Conservation (phyloP, 2,329 filamentous ascomycete species). For the Cercospora zeina region DNA sequence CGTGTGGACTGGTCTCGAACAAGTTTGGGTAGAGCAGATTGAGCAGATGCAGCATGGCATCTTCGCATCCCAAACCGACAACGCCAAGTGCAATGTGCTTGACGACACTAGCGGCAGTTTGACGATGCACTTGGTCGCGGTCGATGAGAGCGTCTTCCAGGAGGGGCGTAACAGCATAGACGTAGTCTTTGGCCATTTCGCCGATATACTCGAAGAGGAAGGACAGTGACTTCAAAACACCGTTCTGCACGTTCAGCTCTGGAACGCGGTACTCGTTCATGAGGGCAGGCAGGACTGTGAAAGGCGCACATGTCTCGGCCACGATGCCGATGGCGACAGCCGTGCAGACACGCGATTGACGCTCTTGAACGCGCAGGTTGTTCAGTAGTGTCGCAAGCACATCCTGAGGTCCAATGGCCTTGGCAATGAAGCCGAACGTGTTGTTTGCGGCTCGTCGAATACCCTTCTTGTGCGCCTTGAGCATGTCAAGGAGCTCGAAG, state of each 20-base stretch:
- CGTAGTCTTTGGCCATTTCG: constrained; percentile 98
- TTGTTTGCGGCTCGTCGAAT: constrained; percentile 98
- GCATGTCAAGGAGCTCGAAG: constrained; percentile 97
- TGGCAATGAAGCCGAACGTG: constrained; percentile 98
- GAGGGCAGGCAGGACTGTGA: constrained; percentile 94
- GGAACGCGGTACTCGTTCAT: constrained; percentile 99
- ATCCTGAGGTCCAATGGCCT: constrained; percentile 97
- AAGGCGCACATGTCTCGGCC: constrained; percentile 95
- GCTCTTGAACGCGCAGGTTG: constrained; percentile 94
- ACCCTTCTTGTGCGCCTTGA: constrained; percentile 99
- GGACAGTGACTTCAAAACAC: constrained; percentile 92
- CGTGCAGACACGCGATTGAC: constrained; percentile 96
- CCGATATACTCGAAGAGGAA: constrained; percentile 99
- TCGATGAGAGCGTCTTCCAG: constrained; percentile 97
- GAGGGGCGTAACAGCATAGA: constrained; percentile 93
- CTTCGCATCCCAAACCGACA: constrained; percentile 95
- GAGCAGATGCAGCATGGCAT: constrained; percentile 96
- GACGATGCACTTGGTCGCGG: constrained; percentile 94
- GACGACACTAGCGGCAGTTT: constrained; percentile 93
- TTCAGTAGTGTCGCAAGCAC: constrained; percentile 93
- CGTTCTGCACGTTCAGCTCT: constrained; percentile 97
- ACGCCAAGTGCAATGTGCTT: constrained; percentile 97
- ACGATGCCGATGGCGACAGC: constrained; percentile 98
- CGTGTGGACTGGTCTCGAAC: constrained; percentile 96
- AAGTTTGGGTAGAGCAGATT: constrained; percentile 96